Conservation (phyloP, 2,329 filamentous ascomycete species). For the Hypoxylon sp. region DNA sequence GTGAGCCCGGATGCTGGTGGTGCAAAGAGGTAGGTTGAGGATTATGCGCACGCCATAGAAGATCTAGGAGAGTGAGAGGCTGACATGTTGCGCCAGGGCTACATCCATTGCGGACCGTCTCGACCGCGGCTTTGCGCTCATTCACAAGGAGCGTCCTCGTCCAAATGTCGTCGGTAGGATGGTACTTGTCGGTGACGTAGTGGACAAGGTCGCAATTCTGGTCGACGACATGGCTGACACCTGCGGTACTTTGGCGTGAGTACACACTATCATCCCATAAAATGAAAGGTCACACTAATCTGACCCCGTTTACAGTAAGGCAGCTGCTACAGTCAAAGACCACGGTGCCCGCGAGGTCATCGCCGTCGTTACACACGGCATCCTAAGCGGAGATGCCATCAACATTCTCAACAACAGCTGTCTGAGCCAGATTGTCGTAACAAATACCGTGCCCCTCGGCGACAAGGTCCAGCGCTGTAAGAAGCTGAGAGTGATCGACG, state of each 20-base stretch:
- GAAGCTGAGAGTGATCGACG: constrained; percentile 82
- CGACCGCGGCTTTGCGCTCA: constrained; percentile 91
- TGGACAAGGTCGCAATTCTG: constrained; percentile 91
- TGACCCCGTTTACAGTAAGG: constrained; percentile 74
- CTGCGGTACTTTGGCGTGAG: constrained; percentile 76
- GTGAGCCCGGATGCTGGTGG: constrained; percentile 96
- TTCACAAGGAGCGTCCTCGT: constrained; percentile 94
- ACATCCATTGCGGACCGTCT: constrained; percentile 94
- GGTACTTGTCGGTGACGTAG: constrained; percentile 95
- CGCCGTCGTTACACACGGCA: constrained; percentile 95
- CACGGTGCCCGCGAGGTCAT: constrained; percentile 91
- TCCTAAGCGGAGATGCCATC: constrained; percentile 78
- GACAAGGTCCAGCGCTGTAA: constrained; percentile 80
- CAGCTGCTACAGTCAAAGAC: constrained; percentile 87
- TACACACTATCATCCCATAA: background rate
- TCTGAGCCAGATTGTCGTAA: constrained; percentile 80
- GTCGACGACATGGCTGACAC: constrained; percentile 99
- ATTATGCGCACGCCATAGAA: constrained; percentile 1
- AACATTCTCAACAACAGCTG: constrained; percentile 79
- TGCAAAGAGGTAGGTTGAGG: constrained; percentile 78
- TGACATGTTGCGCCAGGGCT: constrained; percentile 66
- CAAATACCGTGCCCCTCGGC: constrained; percentile 83
- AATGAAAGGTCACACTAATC: constrained; percentile 6
- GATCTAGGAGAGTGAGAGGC: background rate
- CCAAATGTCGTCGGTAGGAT: constrained; percentile 91